Base-by-base conservation (phyloP, 2,329 filamentous ascomycete species). In the Paracoccidioides brasiliensis region DNA sequence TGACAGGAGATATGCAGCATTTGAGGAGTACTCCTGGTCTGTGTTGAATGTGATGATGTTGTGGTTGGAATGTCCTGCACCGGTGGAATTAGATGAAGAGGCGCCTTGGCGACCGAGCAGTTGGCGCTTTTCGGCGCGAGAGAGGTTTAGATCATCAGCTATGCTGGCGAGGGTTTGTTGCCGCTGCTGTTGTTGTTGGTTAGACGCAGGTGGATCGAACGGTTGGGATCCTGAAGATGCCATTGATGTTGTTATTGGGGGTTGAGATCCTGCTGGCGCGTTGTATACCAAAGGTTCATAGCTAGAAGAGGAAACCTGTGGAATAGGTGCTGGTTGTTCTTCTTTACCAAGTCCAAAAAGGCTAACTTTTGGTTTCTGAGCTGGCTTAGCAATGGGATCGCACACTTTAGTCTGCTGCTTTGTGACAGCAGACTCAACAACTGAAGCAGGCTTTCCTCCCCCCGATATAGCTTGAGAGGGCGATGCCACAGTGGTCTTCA, bases 31-130 rank as follows among this genome's bases (percentile, higher is more conserved):
- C 72, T 96, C 90, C 56, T 77, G 74, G 67, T 94, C 89, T 61
- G 89, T 90, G 72, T 95, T 88, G 78, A 96, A 95, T 64, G 86
- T 90, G 60, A 90, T 79, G 41, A 95, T 79, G 45, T 80, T 83
- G n/a, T 80, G 76, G 2, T 76, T 76, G n/a, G 80, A 74, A 6
- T n/a, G 35, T 50, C 9, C n/a, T n/a, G 74, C 60, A 55, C 70
- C 70, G 38, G 69, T 58, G 58, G 57, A 53, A 2, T 44, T 49
- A 5, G 22, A 41, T 42, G 28, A 14, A 4, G 38, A 52, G 38
- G 6, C 2, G 52, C 56, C 55, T 46, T 75, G 70, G 4, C 90
- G 85, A 1, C 91, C 91, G 66, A 97, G 91, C 3, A 97, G 80
- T 66, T 94, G 90, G 44, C 91, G 84, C 43, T 84, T 80, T 60